These are phyloP conservation scores for Colletotrichum limetticola DNA, from an alignment of 2,329 filamentous ascomycete species.

Conservation along the genomic window DNA sequence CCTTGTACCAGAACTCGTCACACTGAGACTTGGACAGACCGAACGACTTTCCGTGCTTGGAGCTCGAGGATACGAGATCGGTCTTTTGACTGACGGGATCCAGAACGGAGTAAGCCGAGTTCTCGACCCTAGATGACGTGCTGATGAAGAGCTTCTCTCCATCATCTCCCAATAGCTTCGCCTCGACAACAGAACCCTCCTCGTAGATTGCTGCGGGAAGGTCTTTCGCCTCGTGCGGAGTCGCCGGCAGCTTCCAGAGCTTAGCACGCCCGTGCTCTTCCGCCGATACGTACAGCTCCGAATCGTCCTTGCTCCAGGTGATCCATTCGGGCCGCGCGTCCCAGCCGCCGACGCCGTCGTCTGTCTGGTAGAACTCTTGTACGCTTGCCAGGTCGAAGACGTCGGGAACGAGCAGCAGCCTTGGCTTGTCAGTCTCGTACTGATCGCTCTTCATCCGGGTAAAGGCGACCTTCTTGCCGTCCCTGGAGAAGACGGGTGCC, in stretches of 20 bases:
- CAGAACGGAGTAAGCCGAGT: constrained; percentile 73
- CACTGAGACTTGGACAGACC: constrained; percentile 73
- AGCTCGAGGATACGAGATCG: constrained; percentile 69
- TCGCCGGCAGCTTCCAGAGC: constrained; percentile 71
- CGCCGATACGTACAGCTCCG: constrained; percentile 76
- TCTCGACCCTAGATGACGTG: constrained; percentile 77
- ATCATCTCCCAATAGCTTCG: constrained; percentile 61
- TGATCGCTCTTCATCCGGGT: constrained; percentile 79
- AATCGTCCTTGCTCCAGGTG: constrained; percentile 67
- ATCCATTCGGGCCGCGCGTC: constrained; percentile 67
- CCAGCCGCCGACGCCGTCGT: constrained; percentile 73
- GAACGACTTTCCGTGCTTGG: constrained; percentile 73
- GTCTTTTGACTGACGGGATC: constrained; percentile 53
- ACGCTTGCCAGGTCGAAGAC: constrained; percentile 66
- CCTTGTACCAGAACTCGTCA: constrained; percentile 76
- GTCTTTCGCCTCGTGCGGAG: constrained; percentile 58
- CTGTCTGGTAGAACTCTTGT: constrained; percentile 70
- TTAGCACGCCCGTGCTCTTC: constrained; percentile 74
- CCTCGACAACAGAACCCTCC: constrained; percentile 65
- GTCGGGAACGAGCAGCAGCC: constrained; percentile 73
- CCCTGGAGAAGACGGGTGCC: constrained; percentile 77
- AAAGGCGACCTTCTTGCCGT: constrained; percentile 78
- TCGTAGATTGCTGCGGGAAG: constrained; percentile 61
- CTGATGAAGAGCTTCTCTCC: constrained; percentile 68
- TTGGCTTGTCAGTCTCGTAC: constrained; percentile 85